Evolutionary conservation across 2,329 filamentous ascomycete genomes (phyloP).

Genomic region (Aspergillus fructus): DNA sequence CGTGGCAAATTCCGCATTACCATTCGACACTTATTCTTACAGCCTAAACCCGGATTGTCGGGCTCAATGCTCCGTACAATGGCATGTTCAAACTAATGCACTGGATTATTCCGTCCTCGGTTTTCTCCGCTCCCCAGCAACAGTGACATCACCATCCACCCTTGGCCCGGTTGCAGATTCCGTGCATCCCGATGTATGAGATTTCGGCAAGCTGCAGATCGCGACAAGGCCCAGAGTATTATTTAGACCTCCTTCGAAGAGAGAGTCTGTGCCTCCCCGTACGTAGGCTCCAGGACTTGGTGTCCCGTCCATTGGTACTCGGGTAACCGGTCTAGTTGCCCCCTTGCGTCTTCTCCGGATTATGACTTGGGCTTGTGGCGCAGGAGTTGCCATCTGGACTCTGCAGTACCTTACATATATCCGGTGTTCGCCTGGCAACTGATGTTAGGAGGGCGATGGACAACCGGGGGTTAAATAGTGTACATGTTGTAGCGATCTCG

Average conservation of each 20-base stretch:
- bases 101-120: neutral
- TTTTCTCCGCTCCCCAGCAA: neutral
- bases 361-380: neutral
- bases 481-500: too few relatives aligned
- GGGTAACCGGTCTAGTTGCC: neutral
- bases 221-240: neutral
- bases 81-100: too few relatives aligned
- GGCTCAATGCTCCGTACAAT: neutral
- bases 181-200: constrained; percentile 5
- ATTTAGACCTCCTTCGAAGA: neutral
- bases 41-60: too few relatives aligned
- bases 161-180: constrained; percentile 2
- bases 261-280: neutral
- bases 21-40: too few relatives aligned
- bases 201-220: constrained; percentile 4
- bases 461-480: neutral
- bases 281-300: too few relatives aligned
- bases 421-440: neutral
- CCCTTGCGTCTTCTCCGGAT: constrained; percentile 4
- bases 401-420: neutral
- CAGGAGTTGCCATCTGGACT: neutral
- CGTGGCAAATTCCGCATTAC: neutral
- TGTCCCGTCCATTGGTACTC: neutral
- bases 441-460: neutral
- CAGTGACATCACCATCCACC: constrained; percentile 4